Conservation (phyloP, 768 basidiomycete species). For the Tricholoma terreum region DNA sequence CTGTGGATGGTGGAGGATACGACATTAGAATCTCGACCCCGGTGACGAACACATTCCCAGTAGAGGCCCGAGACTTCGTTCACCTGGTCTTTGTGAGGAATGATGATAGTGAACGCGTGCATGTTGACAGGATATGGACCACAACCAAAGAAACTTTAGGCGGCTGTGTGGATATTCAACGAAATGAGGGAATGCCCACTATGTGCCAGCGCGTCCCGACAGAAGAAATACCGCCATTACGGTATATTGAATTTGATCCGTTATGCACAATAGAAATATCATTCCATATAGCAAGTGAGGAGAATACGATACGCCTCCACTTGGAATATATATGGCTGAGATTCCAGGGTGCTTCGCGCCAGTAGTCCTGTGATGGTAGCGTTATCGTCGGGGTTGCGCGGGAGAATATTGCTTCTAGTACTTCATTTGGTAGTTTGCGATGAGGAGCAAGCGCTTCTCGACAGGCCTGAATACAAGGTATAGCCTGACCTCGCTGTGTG, state of each 20-base stretch:
- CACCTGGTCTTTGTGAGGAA: background rate
- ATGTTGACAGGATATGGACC: background rate
- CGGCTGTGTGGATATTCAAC: background rate
- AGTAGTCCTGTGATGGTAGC: background rate
- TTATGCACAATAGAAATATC: background rate
- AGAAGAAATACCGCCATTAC: background rate
- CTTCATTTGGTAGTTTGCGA: background rate
- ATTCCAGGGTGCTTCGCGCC: background rate
- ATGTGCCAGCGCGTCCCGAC: background rate
- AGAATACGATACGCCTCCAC: background rate
- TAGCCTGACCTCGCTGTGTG: background rate
- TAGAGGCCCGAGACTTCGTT: background rate
- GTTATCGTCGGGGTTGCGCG: background rate
- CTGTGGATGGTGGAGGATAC: background rate
- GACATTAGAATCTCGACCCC: background rate
- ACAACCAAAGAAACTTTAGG: background rate
- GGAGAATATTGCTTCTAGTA: background rate
- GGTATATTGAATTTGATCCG: background rate
- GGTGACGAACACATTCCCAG: background rate
- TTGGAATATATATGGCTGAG: background rate
- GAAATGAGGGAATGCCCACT: background rate
- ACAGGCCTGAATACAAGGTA: background rate
- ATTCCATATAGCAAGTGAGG: background rate
- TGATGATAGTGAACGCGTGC: background rate
- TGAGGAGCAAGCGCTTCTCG: background rate